These are phyloP conservation scores for Flaveria bidentis DNA, from an alignment of 129 eudicot genomes.

Conservation along the genomic window DNA sequence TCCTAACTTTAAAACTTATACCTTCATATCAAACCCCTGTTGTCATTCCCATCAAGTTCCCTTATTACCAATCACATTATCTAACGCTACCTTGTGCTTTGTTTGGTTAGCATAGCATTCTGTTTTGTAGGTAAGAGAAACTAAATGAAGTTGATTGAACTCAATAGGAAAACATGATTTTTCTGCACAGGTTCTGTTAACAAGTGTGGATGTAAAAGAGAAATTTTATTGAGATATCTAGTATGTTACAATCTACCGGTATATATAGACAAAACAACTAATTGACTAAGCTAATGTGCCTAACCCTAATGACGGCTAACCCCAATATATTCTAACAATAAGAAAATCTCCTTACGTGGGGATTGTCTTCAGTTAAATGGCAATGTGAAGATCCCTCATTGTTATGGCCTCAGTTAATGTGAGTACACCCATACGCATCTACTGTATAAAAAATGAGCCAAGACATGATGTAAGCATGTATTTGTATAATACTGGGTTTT, in stretches of 20 bases:
- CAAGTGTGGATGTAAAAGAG: background rate
- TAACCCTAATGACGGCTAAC: background rate
- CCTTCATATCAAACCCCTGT: background rate
- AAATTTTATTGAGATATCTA: background rate
- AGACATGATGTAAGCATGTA: too few species aligned
- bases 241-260: background rate
- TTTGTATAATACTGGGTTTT: too few species aligned
- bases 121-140: constrained; percentile 9
- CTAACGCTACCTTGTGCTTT: background rate
- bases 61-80: background rate
- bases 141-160: background rate
- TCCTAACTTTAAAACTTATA: background rate
- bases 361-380: background rate
- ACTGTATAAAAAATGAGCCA: too few species aligned
- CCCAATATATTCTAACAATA: background rate
- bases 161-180: background rate
- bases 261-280: background rate
- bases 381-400: constrained; percentile 11
- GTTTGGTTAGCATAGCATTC: constrained; percentile 14
- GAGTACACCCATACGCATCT: background rate
- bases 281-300: background rate
- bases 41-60: constrained; percentile 8
- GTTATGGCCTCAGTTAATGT: constrained; percentile 3
- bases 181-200: background rate
- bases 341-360: background rate